phyloP scores from a whole-genome alignment of 73 alveolate species.

The Paramecium octaurelia region DNA sequence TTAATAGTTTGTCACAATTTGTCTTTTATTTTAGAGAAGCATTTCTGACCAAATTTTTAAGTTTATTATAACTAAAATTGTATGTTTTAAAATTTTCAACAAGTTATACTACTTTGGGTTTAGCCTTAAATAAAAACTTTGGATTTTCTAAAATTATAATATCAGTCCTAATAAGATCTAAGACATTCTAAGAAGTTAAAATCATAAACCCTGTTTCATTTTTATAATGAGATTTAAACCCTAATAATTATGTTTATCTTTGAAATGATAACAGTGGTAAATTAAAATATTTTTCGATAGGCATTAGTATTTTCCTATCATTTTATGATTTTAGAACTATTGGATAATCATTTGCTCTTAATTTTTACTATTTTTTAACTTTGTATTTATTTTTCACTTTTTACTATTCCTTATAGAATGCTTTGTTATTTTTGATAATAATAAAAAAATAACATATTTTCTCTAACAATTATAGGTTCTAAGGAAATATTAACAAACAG shows the following conservation, averaged over 20 bases:
- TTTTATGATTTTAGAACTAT: not conserved
- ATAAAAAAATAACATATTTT: not conserved
- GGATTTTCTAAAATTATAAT: not conserved
- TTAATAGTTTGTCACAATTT: not conserved
- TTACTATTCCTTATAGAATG: not conserved
- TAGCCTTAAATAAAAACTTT: not conserved
- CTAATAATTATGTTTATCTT: not conserved
- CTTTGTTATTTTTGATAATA: not conserved
- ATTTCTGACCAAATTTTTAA: not conserved
- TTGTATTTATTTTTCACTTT: not conserved
- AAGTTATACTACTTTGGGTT: not conserved
- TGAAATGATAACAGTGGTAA: not conserved
- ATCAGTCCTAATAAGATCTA: slow-evolving; percentile 1
- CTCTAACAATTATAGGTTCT: not conserved
- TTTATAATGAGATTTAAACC: not conserved
- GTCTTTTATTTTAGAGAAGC: not conserved
- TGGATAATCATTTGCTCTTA: not conserved
- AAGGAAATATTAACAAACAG: not conserved
- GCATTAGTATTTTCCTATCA: not conserved
- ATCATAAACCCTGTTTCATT: not conserved
- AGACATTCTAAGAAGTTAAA: not conserved
- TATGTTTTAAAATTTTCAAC: not conserved
- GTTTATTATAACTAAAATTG: not conserved
- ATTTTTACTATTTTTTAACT: not conserved
- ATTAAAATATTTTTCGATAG: not conserved